A percentile compares a stretch with the other conserved stretches of the same genome.
These are phyloP conservation scores for Aurifilum marmelostoma DNA, from an alignment of 2,329 filamentous ascomycete species.

Conservation along the genomic window DNA sequence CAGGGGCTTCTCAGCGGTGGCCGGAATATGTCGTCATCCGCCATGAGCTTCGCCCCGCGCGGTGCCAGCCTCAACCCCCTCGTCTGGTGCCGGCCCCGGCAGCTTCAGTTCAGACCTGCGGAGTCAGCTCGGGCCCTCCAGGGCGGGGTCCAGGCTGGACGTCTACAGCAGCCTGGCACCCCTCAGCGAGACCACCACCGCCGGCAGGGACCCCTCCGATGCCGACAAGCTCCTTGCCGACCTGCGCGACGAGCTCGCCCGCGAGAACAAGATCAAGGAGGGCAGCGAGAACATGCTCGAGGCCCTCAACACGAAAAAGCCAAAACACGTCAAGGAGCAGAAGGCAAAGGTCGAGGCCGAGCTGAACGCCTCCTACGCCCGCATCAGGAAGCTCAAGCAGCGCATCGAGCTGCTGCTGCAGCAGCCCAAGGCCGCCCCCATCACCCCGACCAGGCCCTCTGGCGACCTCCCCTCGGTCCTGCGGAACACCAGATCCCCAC, in stretches of 20 bases:
- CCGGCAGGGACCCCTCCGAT: constrained; percentile 49
- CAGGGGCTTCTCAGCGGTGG: constrained; percentile 45
- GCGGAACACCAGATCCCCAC: constrained; percentile 59
- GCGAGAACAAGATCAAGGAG: constrained; percentile 97
- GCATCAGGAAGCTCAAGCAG: constrained; percentile 63
- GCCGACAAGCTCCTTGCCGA: constrained; percentile 75
- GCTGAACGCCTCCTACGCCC: constrained; percentile 82
- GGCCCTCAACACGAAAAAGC: constrained; percentile 90
- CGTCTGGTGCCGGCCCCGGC: constrained; percentile 64
- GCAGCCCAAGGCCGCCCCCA: constrained; percentile 50
- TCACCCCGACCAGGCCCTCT: constrained; percentile 57
- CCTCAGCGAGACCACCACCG: constrained; percentile 59
- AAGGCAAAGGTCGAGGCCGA: constrained; percentile 81
- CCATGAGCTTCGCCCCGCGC: constrained; percentile 67
- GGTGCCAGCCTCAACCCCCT: constrained; percentile 70
- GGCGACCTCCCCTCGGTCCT: constrained; percentile 51
- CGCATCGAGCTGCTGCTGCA: constrained; percentile 66
- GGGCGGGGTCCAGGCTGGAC: constrained; percentile 63
- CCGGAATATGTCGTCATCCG: constrained; percentile 56
- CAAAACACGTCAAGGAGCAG: constrained; percentile 91
- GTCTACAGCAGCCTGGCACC: constrained; percentile 55
- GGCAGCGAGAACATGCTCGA: constrained; percentile 98
- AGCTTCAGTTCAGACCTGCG: constrained; percentile 91
- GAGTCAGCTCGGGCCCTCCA: constrained; percentile 68
- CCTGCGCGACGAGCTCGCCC: constrained; percentile 83